phyloP scores from a whole-genome alignment of 441 rosid species.

The Iberis amara region DNA sequence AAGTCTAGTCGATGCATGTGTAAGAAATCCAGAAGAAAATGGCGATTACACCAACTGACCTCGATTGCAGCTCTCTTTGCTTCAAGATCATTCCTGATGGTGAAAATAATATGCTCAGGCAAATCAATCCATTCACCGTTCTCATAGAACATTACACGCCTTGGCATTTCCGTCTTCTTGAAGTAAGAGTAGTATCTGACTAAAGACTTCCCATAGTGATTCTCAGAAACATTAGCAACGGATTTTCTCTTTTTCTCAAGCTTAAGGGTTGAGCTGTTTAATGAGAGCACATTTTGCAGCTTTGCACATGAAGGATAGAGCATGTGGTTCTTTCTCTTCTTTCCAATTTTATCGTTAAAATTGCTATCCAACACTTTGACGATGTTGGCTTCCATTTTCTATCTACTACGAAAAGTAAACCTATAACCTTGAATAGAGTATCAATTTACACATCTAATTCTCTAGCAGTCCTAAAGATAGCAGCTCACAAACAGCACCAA shows the following conservation, averaged over 20 bases:
- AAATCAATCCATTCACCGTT: constrained; percentile 72
- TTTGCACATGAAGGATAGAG: constrained; percentile 27
- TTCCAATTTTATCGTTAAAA: constrained; percentile 33
- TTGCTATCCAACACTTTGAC: constrained; percentile 69
- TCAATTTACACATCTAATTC: constrained; percentile 23
- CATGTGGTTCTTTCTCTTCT: constrained; percentile 52
- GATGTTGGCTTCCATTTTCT: constrained; percentile 61
- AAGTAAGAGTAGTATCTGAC: constrained; percentile 67
- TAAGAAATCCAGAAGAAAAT: constrained; percentile 65
- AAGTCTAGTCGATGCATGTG: constrained; percentile 69
- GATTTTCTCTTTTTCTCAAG: constrained; percentile 45
- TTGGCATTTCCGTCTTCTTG: constrained; percentile 58
- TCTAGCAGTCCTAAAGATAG: constrained; percentile 15
- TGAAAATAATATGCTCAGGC: constrained; percentile 40
- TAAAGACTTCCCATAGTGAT: constrained; percentile 40
- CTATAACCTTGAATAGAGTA: constrained; percentile 30
- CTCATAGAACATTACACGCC: constrained; percentile 66
- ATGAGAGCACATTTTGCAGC: constrained; percentile 33
- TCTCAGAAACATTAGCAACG: constrained; percentile 34
- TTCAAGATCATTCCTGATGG: constrained; percentile 55
- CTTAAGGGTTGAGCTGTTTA: constrained; percentile 31
- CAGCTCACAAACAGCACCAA: constrained; percentile 8
- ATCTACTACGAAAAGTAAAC: constrained; percentile 38
- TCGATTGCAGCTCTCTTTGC: constrained; percentile 60
- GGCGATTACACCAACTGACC: constrained; percentile 41